A percentile compares a stretch with the other conserved stretches of the same genome.
phyloP scores from a whole-genome alignment of 441 rosid genomes.

The Bocquillonia castaneifolia region DNA sequence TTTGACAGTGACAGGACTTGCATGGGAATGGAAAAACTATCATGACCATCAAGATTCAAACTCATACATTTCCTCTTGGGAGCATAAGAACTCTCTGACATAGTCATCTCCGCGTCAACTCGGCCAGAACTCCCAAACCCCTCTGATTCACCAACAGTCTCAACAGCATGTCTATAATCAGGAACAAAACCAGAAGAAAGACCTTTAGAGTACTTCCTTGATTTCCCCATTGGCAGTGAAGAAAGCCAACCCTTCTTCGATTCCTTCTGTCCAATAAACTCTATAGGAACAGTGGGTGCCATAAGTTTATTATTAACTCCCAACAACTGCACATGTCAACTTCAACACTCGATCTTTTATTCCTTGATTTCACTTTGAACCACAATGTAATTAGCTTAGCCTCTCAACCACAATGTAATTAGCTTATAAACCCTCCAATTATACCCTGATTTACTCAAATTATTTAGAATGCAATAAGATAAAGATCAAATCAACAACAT shows the following conservation, averaged over 20 bases:
- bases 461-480: slow-evolving; percentile 8
- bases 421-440: background rate
- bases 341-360: slow-evolving; percentile 11
- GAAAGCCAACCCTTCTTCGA: slow-evolving; percentile 35
- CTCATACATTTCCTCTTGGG: slow-evolving; percentile 56
- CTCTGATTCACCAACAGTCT: slow-evolving; percentile 64
- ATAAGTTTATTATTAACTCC: slow-evolving; percentile 43
- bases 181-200: slow-evolving; percentile 58
- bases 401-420: background rate
- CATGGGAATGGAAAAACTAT: slow-evolving; percentile 40
- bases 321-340: slow-evolving; percentile 57
- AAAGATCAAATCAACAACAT: slow-evolving; percentile 1
- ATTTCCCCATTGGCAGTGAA: slow-evolving; percentile 59
- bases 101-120: slow-evolving; percentile 46
- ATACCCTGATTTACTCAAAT: slow-evolving; percentile 9
- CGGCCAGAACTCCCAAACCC: slow-evolving; percentile 65
- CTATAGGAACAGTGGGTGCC: slow-evolving; percentile 66
- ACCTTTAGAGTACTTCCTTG: slow-evolving; percentile 61
- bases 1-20: slow-evolving; percentile 58
- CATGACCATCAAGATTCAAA: slow-evolving; percentile 43
- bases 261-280: slow-evolving; percentile 48
- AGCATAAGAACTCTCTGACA: slow-evolving; percentile 54
- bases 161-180: slow-evolving; percentile 53
- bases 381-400: background rate
- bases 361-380: slow-evolving; percentile 16